Evolutionary conservation across 495 filamentous ascomycete species (phyloP).

Genomic region (Daldinia childiae): DNA sequence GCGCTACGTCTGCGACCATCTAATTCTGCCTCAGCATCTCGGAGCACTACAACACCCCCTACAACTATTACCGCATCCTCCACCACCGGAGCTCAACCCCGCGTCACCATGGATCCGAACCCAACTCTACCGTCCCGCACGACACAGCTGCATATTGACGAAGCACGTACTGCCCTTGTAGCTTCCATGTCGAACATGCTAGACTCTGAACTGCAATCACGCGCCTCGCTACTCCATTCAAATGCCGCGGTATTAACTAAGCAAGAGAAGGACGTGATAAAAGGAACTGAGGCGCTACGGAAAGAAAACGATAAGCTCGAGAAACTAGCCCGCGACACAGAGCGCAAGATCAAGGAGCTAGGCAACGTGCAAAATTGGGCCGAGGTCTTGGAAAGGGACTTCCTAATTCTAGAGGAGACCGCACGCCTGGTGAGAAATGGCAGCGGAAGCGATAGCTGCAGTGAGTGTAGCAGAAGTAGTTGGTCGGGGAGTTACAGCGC

Average conservation of each 20-base stretch:
- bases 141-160: constrained; percentile 59
- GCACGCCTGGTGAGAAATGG: constrained; percentile 69
- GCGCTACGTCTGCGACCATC: constrained; percentile 26
- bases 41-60: constrained; percentile 28
- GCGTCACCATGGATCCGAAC: constrained; percentile 33
- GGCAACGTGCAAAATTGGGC: constrained; percentile 99
- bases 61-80: constrained; percentile 29
- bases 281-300: constrained; percentile 70
- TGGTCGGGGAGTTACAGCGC: constrained; percentile 51
- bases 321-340: constrained; percentile 72
- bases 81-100: constrained; percentile 23
- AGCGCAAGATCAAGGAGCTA: constrained; percentile 84
- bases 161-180: constrained; percentile 79
- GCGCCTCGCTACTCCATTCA: constrained; percentile 76
- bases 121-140: constrained; percentile 45
- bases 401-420: constrained; percentile 88
- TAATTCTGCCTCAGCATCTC: constrained; percentile 32
- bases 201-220: constrained; percentile 73
- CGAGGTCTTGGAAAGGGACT: constrained; percentile 91
- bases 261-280: constrained; percentile 76
- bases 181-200: constrained; percentile 81
- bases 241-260: constrained; percentile 74
- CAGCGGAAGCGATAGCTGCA: constrained; percentile 43
- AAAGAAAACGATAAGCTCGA: constrained; percentile 76
- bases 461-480: constrained; percentile 44